Percentiles rank a stretch among this genome's conserved stretches.
These are phyloP conservation scores for Ophiostoma australiae DNA, from an alignment of 2,329 filamentous ascomycete genomes.

Conservation along the genomic window DNA sequence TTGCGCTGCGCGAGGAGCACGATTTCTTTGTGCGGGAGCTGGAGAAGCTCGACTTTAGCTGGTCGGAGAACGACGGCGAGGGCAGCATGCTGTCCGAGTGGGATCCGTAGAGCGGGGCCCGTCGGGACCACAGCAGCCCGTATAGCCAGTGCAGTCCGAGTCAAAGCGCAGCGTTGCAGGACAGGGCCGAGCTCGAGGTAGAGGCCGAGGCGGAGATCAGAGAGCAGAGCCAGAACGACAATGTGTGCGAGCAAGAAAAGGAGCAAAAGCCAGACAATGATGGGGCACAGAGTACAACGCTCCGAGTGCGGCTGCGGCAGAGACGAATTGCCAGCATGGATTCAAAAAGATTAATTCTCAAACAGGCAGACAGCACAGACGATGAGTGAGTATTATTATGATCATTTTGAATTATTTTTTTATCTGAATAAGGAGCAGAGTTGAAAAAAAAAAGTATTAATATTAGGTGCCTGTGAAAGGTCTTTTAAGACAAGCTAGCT, in stretches of 20 bases:
- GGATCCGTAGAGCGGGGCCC: constrained; percentile 21
- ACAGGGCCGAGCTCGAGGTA: neutral
- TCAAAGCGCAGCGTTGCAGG: neutral
- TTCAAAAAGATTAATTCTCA: neutral
- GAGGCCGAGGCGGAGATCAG: neutral
- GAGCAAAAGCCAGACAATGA: neutral
- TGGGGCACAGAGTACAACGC: too few species aligned
- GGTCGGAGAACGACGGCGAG: constrained; percentile 37
- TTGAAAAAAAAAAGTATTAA: neutral
- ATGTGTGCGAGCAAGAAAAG: too few species aligned
- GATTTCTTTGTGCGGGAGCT: constrained; percentile 77
- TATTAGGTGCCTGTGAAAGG: neutral
- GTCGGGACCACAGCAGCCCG: neutral
- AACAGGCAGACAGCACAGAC: neutral
- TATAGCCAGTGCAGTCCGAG: too few species aligned
- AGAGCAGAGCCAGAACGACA: neutral
- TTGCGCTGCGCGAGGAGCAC: constrained; percentile 63
- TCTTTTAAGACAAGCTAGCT: neutral
- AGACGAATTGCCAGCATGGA: neutral
- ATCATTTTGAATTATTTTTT: too few species aligned
- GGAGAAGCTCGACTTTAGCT: constrained; percentile 58
- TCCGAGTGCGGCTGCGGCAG: neutral
- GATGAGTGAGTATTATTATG: neutral
- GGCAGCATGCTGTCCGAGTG: constrained; percentile 31
- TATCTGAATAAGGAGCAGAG: neutral